A percentile compares a stretch with the other conserved stretches of the same genome.
These are phyloP conservation scores for Neofusicoccum ribis DNA, from an alignment of 2,329 filamentous ascomycete species.

Conservation along the genomic window DNA sequence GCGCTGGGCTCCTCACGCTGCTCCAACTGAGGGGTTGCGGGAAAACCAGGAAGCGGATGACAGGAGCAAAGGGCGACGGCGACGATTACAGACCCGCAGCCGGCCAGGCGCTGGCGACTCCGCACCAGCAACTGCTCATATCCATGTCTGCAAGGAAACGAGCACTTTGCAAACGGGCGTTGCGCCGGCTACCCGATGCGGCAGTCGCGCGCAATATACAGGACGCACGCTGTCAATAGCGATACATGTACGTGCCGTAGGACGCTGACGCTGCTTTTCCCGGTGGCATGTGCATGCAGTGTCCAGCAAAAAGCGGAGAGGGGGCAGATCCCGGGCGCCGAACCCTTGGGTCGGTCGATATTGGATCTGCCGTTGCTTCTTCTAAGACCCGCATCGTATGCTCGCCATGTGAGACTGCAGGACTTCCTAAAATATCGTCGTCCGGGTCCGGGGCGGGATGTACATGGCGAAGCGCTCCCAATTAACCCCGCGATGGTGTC, in stretches of 20 bases:
- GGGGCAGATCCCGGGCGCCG: slow-evolving; percentile 7
- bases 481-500: too few relatives aligned
- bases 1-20: background rate
- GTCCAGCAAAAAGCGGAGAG: slow-evolving; percentile 5
- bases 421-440: background rate
- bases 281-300: slow-evolving; percentile 1
- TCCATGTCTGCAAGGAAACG: background rate
- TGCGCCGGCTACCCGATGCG: background rate
- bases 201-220: slow-evolving; percentile 10
- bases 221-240: slow-evolving; percentile 2
- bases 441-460: background rate
- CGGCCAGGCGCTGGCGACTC: background rate
- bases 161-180: background rate
- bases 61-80: background rate
- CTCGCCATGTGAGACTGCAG: slow-evolving; percentile 1
- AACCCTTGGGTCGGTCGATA: background rate
- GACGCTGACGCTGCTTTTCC: slow-evolving; percentile 6
- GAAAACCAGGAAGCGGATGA: slow-evolving; percentile 15
- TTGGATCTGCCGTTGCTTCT: background rate
- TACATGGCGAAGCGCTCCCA: background rate
- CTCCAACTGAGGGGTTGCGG: slow-evolving; percentile 10
- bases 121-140: background rate
- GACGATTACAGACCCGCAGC: background rate
- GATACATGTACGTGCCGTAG: background rate
- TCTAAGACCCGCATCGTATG: slow-evolving; percentile 1